Conservation (phyloP, 2,329 filamentous ascomycete genomes). For the Tolypocladium paradoxum region DNA sequence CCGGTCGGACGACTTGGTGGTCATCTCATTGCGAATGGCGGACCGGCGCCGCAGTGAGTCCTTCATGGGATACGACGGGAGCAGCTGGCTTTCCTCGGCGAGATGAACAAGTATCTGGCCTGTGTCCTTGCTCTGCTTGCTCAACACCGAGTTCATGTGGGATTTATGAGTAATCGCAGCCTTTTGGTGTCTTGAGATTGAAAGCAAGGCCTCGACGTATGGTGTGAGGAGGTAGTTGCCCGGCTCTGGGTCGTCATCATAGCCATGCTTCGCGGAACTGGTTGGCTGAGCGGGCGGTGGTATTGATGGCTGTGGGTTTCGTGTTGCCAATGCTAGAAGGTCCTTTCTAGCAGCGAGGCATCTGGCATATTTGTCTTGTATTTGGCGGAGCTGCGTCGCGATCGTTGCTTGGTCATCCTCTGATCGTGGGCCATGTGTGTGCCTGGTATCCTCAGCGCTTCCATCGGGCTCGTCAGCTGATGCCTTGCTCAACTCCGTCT, state of each 20-base stretch:
- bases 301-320: conserved; percentile 18
- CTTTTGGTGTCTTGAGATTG: conserved; percentile 45
- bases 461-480: conserved; percentile 24
- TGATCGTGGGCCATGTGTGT: conserved; percentile 9
- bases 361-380: conserved; percentile 41
- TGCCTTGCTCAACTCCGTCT: conserved; percentile 47
- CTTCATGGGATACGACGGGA: conserved; percentile 39
- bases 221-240: conserved; percentile 39
- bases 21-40: conserved; percentile 34
- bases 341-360: conserved; percentile 40
- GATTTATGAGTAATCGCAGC: conserved; percentile 46
- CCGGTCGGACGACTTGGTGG: conserved; percentile 22
- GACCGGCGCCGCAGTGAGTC: conserved; percentile 20
- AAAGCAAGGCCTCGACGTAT: conserved; percentile 43
- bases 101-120: conserved; percentile 41
- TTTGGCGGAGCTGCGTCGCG: conserved; percentile 29
- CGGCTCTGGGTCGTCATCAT: conserved; percentile 9
- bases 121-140: conserved; percentile 39
- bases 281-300: conserved; percentile 9
- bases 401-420: conserved; percentile 17
- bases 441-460: conserved; percentile 13
- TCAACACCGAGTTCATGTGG: conserved; percentile 38
- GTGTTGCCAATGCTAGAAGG: conserved; percentile 31
- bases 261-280: conserved; percentile 3
- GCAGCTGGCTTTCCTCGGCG: conserved; percentile 50